Percentiles rank a stretch among this genome's conserved stretches.
These are phyloP conservation scores for Cyclotella cryptica DNA, from an alignment of 108 stramenopile species.

Conservation along the genomic window DNA sequence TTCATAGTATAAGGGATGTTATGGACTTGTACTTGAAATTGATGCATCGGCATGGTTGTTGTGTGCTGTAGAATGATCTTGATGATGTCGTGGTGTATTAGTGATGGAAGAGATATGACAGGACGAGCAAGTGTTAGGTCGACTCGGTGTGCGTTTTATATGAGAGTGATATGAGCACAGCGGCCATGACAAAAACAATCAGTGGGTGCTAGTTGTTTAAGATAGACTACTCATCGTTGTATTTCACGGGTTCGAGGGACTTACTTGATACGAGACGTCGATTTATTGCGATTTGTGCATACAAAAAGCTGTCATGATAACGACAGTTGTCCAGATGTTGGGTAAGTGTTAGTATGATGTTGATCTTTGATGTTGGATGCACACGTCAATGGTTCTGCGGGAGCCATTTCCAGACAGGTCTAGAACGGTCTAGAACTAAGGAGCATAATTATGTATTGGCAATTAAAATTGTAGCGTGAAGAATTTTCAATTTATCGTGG, in stretches of 20 bases:
- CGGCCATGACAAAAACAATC: too few relatives aligned
- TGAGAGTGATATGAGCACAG: too few relatives aligned
- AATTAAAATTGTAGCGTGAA: neutral
- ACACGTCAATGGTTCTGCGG: neutral
- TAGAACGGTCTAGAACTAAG: neutral
- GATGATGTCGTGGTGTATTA: neutral
- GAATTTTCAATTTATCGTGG: neutral
- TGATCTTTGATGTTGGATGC: too few relatives aligned
- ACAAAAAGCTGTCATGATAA: too few relatives aligned
- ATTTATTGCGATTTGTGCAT: too few relatives aligned
- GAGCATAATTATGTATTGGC: neutral
- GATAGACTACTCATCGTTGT: too few relatives aligned
- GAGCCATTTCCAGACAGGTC: neutral
- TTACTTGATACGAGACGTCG: too few relatives aligned
- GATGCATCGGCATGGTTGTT: conserved; percentile 11
- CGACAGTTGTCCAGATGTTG: too few relatives aligned
- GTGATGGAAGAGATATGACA: neutral
- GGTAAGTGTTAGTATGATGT: too few relatives aligned
- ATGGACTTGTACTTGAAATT: conserved; percentile 28
- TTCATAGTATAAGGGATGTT: conserved; percentile 18
- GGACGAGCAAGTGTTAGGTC: neutral
- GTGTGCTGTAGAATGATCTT: neutral
- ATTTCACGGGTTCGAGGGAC: too few relatives aligned
- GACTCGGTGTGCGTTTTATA: too few relatives aligned
- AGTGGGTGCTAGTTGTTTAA: too few relatives aligned